Evolutionary conservation across 1,284 basidiomycete species (phyloP).

Genomic region (Ceratobasidium sp.): DNA sequence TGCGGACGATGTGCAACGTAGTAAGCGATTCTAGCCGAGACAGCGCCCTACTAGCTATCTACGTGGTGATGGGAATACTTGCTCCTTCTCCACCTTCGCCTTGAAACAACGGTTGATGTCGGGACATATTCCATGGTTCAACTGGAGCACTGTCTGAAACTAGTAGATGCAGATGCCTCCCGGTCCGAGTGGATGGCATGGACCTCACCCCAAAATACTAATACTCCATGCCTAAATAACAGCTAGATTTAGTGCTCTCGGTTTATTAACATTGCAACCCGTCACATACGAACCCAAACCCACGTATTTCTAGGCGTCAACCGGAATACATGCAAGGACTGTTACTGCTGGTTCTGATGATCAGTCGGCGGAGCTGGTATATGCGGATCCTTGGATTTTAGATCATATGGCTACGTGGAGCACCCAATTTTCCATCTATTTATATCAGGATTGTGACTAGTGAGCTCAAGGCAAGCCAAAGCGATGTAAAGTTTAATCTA

Average conservation of each 20-base stretch:
- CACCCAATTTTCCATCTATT: no score
- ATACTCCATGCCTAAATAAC: no score
- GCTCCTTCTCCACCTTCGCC: neutral
- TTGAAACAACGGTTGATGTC: neutral
- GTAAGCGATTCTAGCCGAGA: constrained; percentile 22
- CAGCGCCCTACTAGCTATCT: constrained; percentile 9
- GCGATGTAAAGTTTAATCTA: no score
- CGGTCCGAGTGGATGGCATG: no score
- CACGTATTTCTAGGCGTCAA: constrained; percentile 7
- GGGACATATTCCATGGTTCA: no score
- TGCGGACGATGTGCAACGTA: neutral
- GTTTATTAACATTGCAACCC: no score
- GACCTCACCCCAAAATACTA: no score
- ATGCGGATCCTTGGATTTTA: neutral
- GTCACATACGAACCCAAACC: constrained; percentile 2
- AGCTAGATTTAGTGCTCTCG: no score
- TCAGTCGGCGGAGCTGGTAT: constrained; percentile 1
- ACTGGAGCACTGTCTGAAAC: no score
- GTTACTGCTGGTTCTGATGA: neutral
- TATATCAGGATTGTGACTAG: no score
- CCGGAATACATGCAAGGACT: neutral
- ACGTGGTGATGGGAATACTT: neutral
- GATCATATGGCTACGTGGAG: neutral
- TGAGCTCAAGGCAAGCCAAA: no score
- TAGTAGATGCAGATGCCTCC: no score